Percentiles rank a stretch among this genome's conserved stretches.
Conservation (phyloP, 23 red algal genomes). For the Chondrus crispus region DNA sequence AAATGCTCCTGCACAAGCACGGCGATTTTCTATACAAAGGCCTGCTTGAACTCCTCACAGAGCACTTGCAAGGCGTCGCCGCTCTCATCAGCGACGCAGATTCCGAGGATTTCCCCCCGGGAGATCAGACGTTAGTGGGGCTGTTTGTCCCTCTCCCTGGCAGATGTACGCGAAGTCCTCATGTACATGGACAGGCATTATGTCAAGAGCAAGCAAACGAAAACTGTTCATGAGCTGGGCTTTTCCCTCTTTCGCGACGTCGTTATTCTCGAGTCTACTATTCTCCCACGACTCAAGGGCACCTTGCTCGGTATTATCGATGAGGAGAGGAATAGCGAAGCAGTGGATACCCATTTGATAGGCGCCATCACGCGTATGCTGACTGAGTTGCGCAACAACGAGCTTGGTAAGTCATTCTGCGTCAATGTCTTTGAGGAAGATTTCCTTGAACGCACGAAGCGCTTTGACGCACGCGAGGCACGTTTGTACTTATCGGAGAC, state of each 20-base stretch:
- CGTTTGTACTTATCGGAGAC: conserved; percentile 58
- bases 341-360: conserved; percentile 65
- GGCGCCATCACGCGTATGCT: conserved; percentile 69
- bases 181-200: conserved; percentile 99
- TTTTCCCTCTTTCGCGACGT: conserved; percentile 75
- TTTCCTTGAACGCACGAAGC: conserved; percentile 76
- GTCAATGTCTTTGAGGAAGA: conserved; percentile 78
- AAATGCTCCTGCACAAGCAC: conserved; percentile 81
- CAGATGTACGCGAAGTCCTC: conserved; percentile 80
- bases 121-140: conserved; percentile 75
- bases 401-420: conserved; percentile 64
- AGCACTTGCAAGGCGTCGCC: conserved; percentile 59
- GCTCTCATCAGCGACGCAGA: background rate
- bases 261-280: conserved; percentile 48
- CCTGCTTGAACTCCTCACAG: conserved; percentile 45
- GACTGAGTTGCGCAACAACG: conserved; percentile 62
- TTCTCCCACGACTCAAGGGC: conserved; percentile 60
- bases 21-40: conserved; percentile 84
- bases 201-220: conserved; percentile 51
- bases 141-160: conserved; percentile 62
- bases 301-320: conserved; percentile 65
- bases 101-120: conserved; percentile 48
- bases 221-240: conserved; percentile 77
- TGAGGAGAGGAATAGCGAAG: conserved; percentile 60
- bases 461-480: conserved; percentile 80